Evolutionary conservation across 1,139 yeast species (phyloP), one percentile per base, ranked within the genome.

Genomic region (Taiozyma onychis): DNA sequence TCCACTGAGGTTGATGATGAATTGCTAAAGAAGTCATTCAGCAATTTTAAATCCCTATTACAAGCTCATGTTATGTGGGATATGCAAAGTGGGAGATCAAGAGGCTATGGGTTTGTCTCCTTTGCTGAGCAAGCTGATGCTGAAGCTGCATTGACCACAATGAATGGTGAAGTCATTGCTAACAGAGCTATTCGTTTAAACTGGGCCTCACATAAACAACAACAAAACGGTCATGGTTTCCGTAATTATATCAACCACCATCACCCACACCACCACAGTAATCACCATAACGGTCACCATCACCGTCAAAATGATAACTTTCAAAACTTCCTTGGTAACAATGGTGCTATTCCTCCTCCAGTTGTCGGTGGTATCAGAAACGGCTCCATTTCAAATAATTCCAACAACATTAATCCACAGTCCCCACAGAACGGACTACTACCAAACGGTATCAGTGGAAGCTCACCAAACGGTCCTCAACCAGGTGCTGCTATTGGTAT

Each of bases 61-160:
- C 95, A 88, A 65, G 97, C 96, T 18, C 91, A 89, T 60, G 96
- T 90, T 41, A 90, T 90, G 96, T 89, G 97, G 97, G 97, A 90
- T 67, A 88, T 88, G 95, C 91, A 86, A 65, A 87, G 95, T 24
- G 91, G 95, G 39, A 74, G 96, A 65, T 87, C 95, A 6, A 76
- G 97, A 68, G 96, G 97, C 22, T 90, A 89, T 64, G 97, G 97
- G 1, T 90, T 90, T 69, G 95, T 88, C n/a, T 85, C 95, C 1
- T 90, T 89, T 63, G 67, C 74, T 24, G 77, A 76, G 34, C 80
- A 77, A 51, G 67, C 71, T 13, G 95, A 88, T 57, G 97, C 97
- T 1, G 88, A 85, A 58, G 68, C 68, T 54, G 96, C 96, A 11
- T 72, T 88, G 57, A 77, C 75, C 49, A 70, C 83, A 24, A 87